Base-by-base conservation (phyloP, 106 monocot genomes). In the Dactylorhiza incarnata region DNA sequence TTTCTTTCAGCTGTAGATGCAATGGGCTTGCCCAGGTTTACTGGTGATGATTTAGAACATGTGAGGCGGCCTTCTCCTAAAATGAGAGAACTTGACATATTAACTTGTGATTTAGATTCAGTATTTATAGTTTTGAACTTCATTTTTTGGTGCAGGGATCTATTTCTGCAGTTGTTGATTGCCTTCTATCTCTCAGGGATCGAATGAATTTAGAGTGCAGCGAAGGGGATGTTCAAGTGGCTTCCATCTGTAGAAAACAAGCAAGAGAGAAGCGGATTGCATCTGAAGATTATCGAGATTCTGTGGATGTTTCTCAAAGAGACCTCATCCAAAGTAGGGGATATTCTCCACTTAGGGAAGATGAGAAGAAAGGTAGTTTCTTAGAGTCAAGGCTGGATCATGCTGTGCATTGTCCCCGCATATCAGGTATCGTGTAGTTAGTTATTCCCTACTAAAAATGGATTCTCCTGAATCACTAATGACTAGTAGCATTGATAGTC, bases 181-280 rank as follows among this genome's bases (percentile, higher is more conserved):
- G 89, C 48, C 85, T 92, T 74, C 74, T 92, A 49, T 80, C 74
- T 53, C 71, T 92, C 43, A 89, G 76, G 74, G 85, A 88, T 48
- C 80, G 81, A 45, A 54, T 84, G 55, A 74, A 62, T 74, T 26
- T 56, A 37, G 77, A 58, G 10, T 46, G 16, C 7, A 52, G 56
- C 15, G 72, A 76, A 56, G 80, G 80, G 77, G 74, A 44, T 46
- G n/a, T 23, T 25, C 49, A 29, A 65, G 71, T 81, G 74, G 22
- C 17, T 19, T 59, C 51, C 15, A 78, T 59, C 9, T 13, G 5
- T 62, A 77, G 74, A 68, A 79, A 44, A 29, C 77, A 69, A 49
- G 46, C 80, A 11, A 86, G 76, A 75, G 82, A 84, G 82, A 82
- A 73, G 73, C n/a, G n/a, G n/a, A n/a, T n/a, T n/a, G n/a, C n/a